Evolutionary conservation across 345 rosid species (phyloP).

Genomic region (Geranium brycei): DNA sequence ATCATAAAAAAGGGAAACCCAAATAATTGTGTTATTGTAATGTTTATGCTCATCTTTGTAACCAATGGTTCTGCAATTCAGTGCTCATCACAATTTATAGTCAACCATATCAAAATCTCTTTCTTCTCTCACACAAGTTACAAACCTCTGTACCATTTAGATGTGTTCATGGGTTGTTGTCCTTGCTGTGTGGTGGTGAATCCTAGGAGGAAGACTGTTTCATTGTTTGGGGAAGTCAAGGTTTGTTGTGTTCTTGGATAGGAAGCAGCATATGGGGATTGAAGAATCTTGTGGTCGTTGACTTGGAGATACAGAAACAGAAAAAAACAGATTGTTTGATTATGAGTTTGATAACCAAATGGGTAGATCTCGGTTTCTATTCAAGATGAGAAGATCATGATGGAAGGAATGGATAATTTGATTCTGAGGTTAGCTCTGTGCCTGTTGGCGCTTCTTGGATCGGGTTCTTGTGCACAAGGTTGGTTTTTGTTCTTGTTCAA

Average conservation of each 20-base stretch:
- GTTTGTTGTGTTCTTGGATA: neutral
- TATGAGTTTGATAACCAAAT: conserved; percentile 19
- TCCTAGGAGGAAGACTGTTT: neutral
- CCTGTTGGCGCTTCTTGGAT: conserved; percentile 22
- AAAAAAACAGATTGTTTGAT: neutral
- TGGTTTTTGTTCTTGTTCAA: conserved; percentile 4
- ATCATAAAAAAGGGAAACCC: conserved; percentile 10
- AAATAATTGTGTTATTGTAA: conserved; percentile 11
- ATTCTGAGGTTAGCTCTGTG: conserved; percentile 13
- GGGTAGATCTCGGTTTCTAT: conserved; percentile 15
- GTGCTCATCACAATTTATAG: conserved; percentile 19
- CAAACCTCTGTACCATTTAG: conserved; percentile 3
- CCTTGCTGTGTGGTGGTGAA: neutral
- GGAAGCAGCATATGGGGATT: neutral
- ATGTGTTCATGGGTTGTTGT: conserved; percentile 4
- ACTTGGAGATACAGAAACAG: neutral
- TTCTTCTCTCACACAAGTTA: conserved; percentile 11
- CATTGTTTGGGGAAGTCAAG: neutral
- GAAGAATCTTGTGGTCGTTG: conserved; percentile 3
- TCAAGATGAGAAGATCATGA: conserved; percentile 30
- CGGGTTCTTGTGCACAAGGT: conserved; percentile 32
- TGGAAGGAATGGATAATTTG: conserved; percentile 21
- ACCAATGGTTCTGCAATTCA: conserved; percentile 15
- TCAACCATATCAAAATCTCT: conserved; percentile 26
- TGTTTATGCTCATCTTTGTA: conserved; percentile 7